Conservation (phyloP, 768 basidiomycete species). For the Suillus hirtellus region DNA sequence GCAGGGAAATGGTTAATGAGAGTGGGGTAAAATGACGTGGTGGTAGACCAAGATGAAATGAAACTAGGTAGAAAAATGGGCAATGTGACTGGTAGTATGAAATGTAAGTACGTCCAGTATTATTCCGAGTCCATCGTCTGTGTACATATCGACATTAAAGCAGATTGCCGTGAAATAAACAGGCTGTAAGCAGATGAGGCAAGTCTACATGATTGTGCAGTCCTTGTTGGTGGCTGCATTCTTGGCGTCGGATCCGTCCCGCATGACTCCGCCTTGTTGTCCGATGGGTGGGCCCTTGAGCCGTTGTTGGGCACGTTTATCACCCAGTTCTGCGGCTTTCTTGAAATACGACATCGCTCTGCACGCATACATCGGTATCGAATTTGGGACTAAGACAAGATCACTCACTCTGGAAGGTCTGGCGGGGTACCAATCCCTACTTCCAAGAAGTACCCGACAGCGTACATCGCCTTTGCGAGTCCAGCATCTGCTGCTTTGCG, state of each 20-base stretch:
- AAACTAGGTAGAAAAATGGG: not conserved
- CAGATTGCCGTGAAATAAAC: slow-evolving; percentile 2
- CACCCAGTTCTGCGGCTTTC: slow-evolving; percentile 86
- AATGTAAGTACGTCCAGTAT: slow-evolving; percentile 1
- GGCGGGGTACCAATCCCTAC: slow-evolving; percentile 84
- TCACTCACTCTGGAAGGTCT: slow-evolving; percentile 64
- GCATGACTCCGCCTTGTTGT: slow-evolving; percentile 59
- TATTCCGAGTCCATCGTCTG: slow-evolving; percentile 5
- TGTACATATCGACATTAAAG: slow-evolving; percentile 4
- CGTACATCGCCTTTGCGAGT: slow-evolving; percentile 95
- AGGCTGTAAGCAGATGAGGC: not conserved
- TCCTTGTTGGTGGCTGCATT: slow-evolving; percentile 68
- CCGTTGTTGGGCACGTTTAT: slow-evolving; percentile 89
- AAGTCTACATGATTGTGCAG: slow-evolving; percentile 75
- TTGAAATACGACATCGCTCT: slow-evolving; percentile 85
- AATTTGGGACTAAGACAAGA: slow-evolving; percentile 6
- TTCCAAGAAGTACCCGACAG: slow-evolving; percentile 96
- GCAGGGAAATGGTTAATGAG: not conserved
- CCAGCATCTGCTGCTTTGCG: slow-evolving; percentile 93
- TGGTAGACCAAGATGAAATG: not conserved
- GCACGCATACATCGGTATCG: slow-evolving; percentile 11
- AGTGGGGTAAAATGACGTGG: slow-evolving; percentile 4
- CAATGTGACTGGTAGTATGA: not conserved
- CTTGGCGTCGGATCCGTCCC: slow-evolving; percentile 54
- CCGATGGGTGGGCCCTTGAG: slow-evolving; percentile 61